Evolutionary conservation across 139 green algal species (phyloP).

Genomic region (Ettlia oleoabundans): DNA sequence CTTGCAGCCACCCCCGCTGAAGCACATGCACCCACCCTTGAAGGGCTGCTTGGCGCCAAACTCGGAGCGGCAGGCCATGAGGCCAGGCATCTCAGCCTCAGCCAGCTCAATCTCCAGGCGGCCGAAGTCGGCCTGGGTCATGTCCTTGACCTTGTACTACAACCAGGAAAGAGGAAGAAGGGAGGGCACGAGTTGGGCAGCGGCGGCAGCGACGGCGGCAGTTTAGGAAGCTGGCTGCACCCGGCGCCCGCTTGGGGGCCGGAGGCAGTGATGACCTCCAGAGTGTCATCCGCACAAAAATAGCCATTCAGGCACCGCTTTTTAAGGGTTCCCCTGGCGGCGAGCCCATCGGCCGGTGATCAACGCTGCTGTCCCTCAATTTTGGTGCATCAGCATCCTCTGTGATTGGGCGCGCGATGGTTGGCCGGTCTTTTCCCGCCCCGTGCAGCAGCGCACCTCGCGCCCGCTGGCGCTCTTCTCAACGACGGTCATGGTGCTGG

Average conservation of each 20-base stretch:
- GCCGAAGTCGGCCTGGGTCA: constrained; percentile 97
- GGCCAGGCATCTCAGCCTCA: constrained; percentile 98
- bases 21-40: constrained; percentile 66
- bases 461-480: constrained; percentile 47
- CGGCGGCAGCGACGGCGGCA: background rate
- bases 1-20: background rate
- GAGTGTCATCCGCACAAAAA: too few relatives aligned
- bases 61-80: constrained; percentile 95
- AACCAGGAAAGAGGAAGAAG: background rate
- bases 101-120: constrained; percentile 98
- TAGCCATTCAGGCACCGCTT: too few relatives aligned
- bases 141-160: constrained; percentile 97
- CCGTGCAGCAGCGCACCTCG: constrained; percentile 32
- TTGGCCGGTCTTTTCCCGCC: background rate
- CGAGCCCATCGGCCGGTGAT: background rate
- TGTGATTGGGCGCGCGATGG: background rate
- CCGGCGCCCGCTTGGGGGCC: too few relatives aligned
- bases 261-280: too few relatives aligned
- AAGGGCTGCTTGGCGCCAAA: constrained; percentile 94
- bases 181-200: background rate
- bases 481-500: constrained; percentile 40
- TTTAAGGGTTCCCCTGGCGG: too few relatives aligned
- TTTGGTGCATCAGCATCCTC: background rate
- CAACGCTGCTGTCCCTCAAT: background rate
- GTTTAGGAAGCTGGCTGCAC: too few relatives aligned